Evolutionary conservation across 2,329 filamentous ascomycete genomes (phyloP), one percentile per base, ranked within the genome.

Genomic region (Aspergillus sp.): DNA sequence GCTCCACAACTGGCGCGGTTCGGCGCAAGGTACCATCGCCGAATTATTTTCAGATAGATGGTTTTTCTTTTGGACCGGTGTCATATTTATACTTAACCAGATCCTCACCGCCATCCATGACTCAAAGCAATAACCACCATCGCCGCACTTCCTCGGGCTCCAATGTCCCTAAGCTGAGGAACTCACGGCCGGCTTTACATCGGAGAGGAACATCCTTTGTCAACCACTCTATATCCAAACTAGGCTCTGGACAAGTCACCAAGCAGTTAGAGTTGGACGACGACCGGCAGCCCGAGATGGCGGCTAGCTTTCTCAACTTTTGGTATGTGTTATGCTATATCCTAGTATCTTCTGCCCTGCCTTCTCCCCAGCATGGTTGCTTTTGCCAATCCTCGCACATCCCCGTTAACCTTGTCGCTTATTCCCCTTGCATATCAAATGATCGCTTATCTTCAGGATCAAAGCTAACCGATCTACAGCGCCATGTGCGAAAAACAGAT

Each of bases 401-500:
- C 58, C 17, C 58, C 59, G 56, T 60, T 62, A 57, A 17, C 47
- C 44, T 55, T 61, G 58, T 62, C 63, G 54, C 56, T 54, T 59
- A 57, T 30, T 30, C 44, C 59, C 64, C 65, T 67, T 67, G 64
- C 64, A 59, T 64, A 25, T 53, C 30, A 17, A 49, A 61, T 57
- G 51, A 60, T 57, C 66, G 51, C 60, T 64, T 65, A 69, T 68
- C 65, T 61, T 60, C 36, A 58, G 61, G 57, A 54, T 63, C 55
- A 53, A 61, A 64, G 65, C 70, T 74, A 65, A 76, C 68, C 47
- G 59, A 62, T 57, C 59, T 64, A 51, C 69, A 88, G 86, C 75
- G 83, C 86, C 64, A 86, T 83, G 70, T 88, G 86, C 73, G 86
- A 88, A 73, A 86, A 82, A 72, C 86, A 88, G 75, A 88, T 88